These are phyloP conservation scores for Tilletia caries DNA, from an alignment of 1,284 basidiomycete genomes.

Conservation along the genomic window DNA sequence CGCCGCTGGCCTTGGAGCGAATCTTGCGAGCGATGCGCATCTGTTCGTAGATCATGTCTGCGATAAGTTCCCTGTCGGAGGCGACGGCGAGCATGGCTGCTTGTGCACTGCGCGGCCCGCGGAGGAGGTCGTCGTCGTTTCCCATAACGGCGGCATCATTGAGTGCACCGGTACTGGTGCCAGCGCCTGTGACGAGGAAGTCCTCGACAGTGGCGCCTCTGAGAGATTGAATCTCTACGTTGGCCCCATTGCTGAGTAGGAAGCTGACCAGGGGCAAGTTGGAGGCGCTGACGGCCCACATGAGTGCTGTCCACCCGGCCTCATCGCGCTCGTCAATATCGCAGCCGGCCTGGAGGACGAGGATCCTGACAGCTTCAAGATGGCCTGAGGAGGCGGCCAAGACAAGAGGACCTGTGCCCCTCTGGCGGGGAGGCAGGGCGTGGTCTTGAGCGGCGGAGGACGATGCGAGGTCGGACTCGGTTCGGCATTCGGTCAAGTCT, in stretches of 20 bases:
- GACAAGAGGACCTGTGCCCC: slow-evolving; percentile 35
- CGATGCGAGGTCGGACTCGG: neutral
- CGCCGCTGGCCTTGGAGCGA: neutral
- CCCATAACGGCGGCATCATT: neutral
- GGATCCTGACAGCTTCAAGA: slow-evolving; percentile 40
- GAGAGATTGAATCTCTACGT: slow-evolving; percentile 36
- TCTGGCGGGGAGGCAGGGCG: slow-evolving; percentile 12
- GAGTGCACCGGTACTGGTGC: slow-evolving; percentile 6
- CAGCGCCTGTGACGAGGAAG: slow-evolving; percentile 40
- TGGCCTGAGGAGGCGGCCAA: slow-evolving; percentile 41
- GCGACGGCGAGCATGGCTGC: slow-evolving; percentile 5
- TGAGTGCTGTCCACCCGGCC: slow-evolving; percentile 94
- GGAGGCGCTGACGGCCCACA: slow-evolving; percentile 81
- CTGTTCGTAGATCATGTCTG: slow-evolving; percentile 43
- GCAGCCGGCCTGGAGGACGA: slow-evolving; percentile 32
- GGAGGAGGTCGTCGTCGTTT: neutral
- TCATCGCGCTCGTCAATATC: slow-evolving; percentile 41
- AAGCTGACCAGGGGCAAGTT: slow-evolving; percentile 87
- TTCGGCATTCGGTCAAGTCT: neutral
- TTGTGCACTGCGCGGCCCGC: neutral
- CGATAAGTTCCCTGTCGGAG: slow-evolving; percentile 35
- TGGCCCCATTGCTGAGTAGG: slow-evolving; percentile 76
- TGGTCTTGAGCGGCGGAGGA: neutral
- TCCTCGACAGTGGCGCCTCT: slow-evolving; percentile 44
- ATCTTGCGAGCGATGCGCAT: slow-evolving; percentile 19